Conservation (phyloP, 108 stramenopile species). For the Cyclostephanos invisitatus region DNA sequence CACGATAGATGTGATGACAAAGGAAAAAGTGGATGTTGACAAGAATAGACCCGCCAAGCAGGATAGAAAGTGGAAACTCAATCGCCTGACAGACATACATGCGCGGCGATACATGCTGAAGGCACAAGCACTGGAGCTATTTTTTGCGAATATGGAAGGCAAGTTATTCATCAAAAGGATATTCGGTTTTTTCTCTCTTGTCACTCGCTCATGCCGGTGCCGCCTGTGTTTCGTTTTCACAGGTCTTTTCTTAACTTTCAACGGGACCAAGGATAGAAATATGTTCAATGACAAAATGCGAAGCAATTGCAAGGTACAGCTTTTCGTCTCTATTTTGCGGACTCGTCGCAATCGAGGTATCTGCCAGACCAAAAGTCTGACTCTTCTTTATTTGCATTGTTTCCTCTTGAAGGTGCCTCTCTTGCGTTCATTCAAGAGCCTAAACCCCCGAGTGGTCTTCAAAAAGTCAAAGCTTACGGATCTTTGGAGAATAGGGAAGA, state of each 20-base stretch:
- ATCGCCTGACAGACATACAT: constrained; percentile 71
- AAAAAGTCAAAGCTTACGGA: constrained; percentile 73
- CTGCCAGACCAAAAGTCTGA: background rate
- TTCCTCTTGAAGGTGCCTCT: constrained; percentile 58
- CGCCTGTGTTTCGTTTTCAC: constrained; percentile 20
- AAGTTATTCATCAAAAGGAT: background rate
- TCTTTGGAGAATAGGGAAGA: constrained; percentile 73
- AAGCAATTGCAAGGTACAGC: constrained; percentile 70
- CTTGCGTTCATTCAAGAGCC: constrained; percentile 72
- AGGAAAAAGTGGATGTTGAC: constrained; percentile 46
- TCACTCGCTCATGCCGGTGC: background rate
- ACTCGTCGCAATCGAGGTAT: background rate
- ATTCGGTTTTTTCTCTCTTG: background rate
- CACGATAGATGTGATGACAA: constrained; percentile 70
- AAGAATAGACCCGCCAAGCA: constrained; percentile 23
- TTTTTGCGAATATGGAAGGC: constrained; percentile 80
- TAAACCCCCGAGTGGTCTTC: constrained; percentile 78
- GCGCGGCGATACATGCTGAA: constrained; percentile 93
- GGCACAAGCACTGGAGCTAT: constrained; percentile 89
- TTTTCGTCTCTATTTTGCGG: background rate
- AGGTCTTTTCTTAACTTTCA: constrained; percentile 87
- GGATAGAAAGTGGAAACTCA: constrained; percentile 72
- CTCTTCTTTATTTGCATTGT: constrained; percentile 8
- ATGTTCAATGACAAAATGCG: constrained; percentile 78
- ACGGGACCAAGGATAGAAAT: constrained; percentile 74